Conservation (phyloP, 495 filamentous ascomycete genomes). For the Chaetomium cochliodes region DNA sequence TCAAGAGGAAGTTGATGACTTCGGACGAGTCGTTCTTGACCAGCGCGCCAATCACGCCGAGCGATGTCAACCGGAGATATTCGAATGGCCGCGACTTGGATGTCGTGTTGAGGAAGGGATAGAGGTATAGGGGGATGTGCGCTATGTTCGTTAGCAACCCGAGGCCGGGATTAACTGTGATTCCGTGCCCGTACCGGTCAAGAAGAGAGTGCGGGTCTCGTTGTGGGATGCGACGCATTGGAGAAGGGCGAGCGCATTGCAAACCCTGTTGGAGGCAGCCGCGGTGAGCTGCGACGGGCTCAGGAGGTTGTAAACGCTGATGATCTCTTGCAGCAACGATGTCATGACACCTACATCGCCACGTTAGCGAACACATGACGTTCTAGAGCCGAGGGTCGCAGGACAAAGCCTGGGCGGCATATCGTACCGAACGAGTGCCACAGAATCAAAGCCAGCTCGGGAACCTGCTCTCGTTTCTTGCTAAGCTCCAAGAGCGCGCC, state of each 20-base stretch:
- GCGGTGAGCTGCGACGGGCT: conserved; percentile 97
- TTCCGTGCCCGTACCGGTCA: conserved; percentile 64
- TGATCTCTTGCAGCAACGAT: conserved; percentile 94
- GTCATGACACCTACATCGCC: conserved; percentile 84
- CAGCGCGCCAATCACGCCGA: conserved; percentile 96
- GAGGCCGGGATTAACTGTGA: background rate
- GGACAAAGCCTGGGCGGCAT: background rate
- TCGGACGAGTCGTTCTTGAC: conserved; percentile 99
- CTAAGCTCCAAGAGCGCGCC: conserved; percentile 91
- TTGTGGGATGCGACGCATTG: conserved; percentile 98
- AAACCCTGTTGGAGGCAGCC: conserved; percentile 93
- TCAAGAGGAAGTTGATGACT: conserved; percentile 98
- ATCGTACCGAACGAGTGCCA: conserved; percentile 97
- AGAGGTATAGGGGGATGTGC: conserved; percentile 98
- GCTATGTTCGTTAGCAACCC: conserved; percentile 52
- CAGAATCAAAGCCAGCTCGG: conserved; percentile 91
- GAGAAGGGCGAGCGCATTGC: conserved; percentile 92
- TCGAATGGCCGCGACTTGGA: conserved; percentile 98
- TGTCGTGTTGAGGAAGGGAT: conserved; percentile 98
- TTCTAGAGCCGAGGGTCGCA: background rate
- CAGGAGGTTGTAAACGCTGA: conserved; percentile 93
- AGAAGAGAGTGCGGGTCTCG: conserved; percentile 87
- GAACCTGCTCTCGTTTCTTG: conserved; percentile 98
- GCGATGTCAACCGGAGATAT: conserved; percentile 92
- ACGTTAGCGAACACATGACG: conserved; percentile 19